A percentile compares a stretch with the other conserved stretches of the same genome.
Evolutionary conservation across 2,329 filamentous ascomycete species (phyloP).

Genomic region (Sporothrix protearum): DNA sequence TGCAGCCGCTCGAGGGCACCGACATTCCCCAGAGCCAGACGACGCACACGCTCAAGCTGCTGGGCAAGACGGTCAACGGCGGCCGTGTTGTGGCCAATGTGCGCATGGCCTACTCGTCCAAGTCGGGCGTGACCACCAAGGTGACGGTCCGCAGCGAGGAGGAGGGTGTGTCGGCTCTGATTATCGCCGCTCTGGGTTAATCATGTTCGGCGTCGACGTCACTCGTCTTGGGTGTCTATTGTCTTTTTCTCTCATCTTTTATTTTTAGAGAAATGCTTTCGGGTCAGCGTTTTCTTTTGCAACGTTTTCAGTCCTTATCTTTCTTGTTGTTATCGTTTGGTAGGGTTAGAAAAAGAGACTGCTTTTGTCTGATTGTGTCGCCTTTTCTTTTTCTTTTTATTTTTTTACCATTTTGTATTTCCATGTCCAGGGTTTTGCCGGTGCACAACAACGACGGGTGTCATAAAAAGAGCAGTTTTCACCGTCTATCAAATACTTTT

Average conservation of each 20-base stretch:
- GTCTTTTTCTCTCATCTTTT: too few relatives aligned
- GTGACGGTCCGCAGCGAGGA: constrained; percentile 90
- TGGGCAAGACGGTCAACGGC: constrained; percentile 90
- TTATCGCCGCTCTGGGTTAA: constrained; percentile 81
- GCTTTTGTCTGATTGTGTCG: constrained; percentile 13
- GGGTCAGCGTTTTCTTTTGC: constrained; percentile 12
- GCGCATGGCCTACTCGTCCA: constrained; percentile 89
- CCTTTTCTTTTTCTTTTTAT: background rate
- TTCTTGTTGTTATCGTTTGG: background rate
- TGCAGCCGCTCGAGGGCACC: constrained; percentile 91
- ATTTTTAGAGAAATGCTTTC: constrained; percentile 8
- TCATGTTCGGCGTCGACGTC: background rate
- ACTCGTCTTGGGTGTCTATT: background rate
- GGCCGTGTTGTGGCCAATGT: constrained; percentile 84
- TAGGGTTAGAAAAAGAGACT: constrained; percentile 19
- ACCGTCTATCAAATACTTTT: background rate
- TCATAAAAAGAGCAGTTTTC: constrained; percentile 4
- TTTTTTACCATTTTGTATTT: too few relatives aligned
- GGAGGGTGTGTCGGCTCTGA: constrained; percentile 78
- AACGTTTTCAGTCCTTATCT: background rate
- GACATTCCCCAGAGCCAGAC: constrained; percentile 84
- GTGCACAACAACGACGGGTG: background rate
- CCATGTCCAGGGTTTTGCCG: constrained; percentile 2
- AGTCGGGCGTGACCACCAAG: constrained; percentile 93
- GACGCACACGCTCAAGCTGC: constrained; percentile 90